These are phyloP conservation scores for Nicotiana obtusifolia DNA, from an alignment of 257 asterid species.

Conservation along the genomic window DNA sequence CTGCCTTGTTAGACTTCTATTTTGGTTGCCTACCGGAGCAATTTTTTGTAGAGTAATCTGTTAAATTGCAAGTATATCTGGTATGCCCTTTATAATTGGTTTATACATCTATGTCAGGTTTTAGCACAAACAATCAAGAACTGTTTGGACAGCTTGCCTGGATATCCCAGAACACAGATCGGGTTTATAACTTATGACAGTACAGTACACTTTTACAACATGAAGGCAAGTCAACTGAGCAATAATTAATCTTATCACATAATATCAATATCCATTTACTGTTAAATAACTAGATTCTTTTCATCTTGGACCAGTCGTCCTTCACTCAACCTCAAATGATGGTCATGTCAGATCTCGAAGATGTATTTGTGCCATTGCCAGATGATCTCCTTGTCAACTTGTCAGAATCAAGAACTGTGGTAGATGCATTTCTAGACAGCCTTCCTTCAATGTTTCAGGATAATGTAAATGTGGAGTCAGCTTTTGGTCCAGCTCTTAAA, in stretches of 20 bases:
- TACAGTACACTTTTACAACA: constrained; percentile 86
- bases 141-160: constrained; percentile 86
- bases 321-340: constrained; percentile 82
- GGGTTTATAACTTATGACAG: constrained; percentile 97
- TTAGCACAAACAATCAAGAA: constrained; percentile 84
- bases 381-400: constrained; percentile 97
- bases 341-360: constrained; percentile 88
- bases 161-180: constrained; percentile 86
- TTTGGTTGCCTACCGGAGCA: not conserved
- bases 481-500: constrained; percentile 98
- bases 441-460: constrained; percentile 89
- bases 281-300: constrained; percentile 17
- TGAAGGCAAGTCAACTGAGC: constrained; percentile 57
- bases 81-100: not conserved
- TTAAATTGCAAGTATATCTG: not conserved
- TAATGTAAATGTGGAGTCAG: constrained; percentile 90
- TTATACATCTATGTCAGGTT: constrained; percentile 47
- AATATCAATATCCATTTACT: not conserved
- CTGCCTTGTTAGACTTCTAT: not conserved
- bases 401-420: constrained; percentile 89
- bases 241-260: not conserved
- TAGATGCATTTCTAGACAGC: constrained; percentile 93
- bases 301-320: constrained; percentile 60
- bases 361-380: constrained; percentile 65
- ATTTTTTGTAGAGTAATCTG: not conserved